These are phyloP conservation scores for Magnusiomyces suaveolens DNA, from an alignment of 1,139 yeast genomes.

Conservation along the genomic window DNA sequence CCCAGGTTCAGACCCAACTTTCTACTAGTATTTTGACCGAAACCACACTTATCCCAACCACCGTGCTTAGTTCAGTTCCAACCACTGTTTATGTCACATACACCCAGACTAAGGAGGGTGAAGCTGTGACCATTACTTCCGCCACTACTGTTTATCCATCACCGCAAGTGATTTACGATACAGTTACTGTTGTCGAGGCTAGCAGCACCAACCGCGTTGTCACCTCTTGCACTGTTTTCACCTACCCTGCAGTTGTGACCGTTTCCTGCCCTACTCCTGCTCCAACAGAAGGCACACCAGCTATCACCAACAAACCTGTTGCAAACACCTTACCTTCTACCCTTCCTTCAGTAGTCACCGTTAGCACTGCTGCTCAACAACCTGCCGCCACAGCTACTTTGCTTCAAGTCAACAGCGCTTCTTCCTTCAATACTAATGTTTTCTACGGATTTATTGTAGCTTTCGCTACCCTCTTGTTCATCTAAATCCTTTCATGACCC, in stretches of 20 bases:
- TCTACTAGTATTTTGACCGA: not conserved
- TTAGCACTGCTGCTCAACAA: not conserved
- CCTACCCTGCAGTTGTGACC: not conserved
- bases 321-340: not conserved
- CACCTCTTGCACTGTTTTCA: not conserved
- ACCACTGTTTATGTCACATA: constrained; percentile 3
- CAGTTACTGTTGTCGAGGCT: not conserved
- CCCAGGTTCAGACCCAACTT: constrained; percentile 2
- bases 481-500: not conserved
- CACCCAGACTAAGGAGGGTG: not conserved
- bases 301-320: too few relatives aligned
- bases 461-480: not conserved
- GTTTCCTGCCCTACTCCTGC: not conserved
- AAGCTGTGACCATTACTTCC: constrained; percentile 2
- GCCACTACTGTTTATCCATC: not conserved
- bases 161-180: constrained; percentile 1
- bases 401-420: constrained; percentile 1
- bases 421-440: not conserved
- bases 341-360: not conserved
- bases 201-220: constrained; percentile 1
- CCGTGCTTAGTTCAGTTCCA: constrained; percentile 1
- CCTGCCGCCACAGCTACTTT: constrained; percentile 1
- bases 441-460: not conserved
- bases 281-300: not conserved
- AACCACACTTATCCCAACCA: not conserved